Evolutionary conservation across 495 filamentous ascomycete genomes (phyloP).

Genomic region (Trichoderma gamsii): DNA sequence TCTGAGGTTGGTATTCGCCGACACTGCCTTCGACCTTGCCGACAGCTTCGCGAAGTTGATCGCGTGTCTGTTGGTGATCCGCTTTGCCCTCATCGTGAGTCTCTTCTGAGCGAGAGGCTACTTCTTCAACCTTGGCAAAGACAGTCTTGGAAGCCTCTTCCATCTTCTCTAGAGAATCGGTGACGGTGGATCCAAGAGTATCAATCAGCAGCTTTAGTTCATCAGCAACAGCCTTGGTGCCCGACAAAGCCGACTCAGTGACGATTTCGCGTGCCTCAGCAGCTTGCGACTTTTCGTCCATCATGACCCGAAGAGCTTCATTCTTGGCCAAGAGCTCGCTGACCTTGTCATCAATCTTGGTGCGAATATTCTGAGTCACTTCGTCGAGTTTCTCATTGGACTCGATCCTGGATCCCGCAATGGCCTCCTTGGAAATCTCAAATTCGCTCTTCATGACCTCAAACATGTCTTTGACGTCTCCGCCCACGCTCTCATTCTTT

Average conservation of each 20-base stretch:
- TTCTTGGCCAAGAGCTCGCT: constrained; percentile 72
- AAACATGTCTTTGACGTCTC: constrained; percentile 71
- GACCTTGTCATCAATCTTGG: constrained; percentile 75
- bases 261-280: constrained; percentile 59
- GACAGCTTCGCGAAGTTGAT: constrained; percentile 64
- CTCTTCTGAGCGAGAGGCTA: constrained; percentile 70
- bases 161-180: constrained; percentile 78
- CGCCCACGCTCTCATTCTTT: constrained; percentile 45
- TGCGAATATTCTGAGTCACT: constrained; percentile 60
- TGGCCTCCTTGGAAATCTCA: constrained; percentile 62
- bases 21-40: constrained; percentile 66
- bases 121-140: constrained; percentile 68
- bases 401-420: constrained; percentile 65
- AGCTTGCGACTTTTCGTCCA: constrained; percentile 63
- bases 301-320: constrained; percentile 65
- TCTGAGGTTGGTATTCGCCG: constrained; percentile 75
- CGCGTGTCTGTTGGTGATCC: constrained; percentile 70
- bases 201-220: constrained; percentile 80
- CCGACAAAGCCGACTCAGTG: constrained; percentile 61
- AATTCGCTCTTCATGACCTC: constrained; percentile 77
- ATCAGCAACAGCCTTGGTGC: constrained; percentile 72
- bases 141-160: constrained; percentile 78
- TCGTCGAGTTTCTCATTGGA: constrained; percentile 70
- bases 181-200: constrained; percentile 72
- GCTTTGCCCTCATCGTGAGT: constrained; percentile 63